Base-by-base conservation (phyloP, 352 stramenopile species). In the Thalassiosira hispida region DNA sequence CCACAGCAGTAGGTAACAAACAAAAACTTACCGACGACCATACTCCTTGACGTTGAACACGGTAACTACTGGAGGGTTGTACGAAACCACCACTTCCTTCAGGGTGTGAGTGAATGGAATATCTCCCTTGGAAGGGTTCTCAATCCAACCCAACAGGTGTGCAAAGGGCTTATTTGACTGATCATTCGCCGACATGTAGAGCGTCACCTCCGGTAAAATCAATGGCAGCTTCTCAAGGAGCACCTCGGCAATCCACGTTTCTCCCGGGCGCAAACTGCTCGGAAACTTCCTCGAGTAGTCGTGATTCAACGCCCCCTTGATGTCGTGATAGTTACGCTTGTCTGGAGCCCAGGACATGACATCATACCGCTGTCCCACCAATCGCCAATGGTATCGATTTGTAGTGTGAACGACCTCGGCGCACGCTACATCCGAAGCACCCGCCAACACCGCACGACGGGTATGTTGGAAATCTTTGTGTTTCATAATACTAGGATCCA, bases 31-130 rank as follows among this genome's bases (percentile, higher is more conserved):
- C 14, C 96, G 91, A 4, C 96, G 91, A 4, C 96, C 98, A 79
- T 99, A 95, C 55, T 98, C 97, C 12, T 98, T 93, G 18, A 99
- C 91, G 56, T 98, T 96, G 85, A 97, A 99, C 18, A 99, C 92
- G 46, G 98, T 96, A 38, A 99, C 94, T 20, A 98, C 91, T 4
- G 92, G 93, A 49, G 93, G 94, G 46, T 98, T 79, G 71, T 97
- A 91, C 65, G 97, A 98, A 3, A 98, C 96, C 14, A 99, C 88
- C 46, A 99, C 94, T 87, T 99, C 97, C 74, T 99, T 99, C 53
- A 99, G 95, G 0, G 96, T 98, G 22, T 94, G 87, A 47, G 86
- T 90, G 33, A 79, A 84, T 18, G 56, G 33, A 47, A 85, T 74
- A 42, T 85, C 76, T 46, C 68, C 70, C 16, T 55, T 16, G 25